Base-by-base conservation (phyloP, 768 basidiomycete genomes). In the Chalciporus chontae region DNA sequence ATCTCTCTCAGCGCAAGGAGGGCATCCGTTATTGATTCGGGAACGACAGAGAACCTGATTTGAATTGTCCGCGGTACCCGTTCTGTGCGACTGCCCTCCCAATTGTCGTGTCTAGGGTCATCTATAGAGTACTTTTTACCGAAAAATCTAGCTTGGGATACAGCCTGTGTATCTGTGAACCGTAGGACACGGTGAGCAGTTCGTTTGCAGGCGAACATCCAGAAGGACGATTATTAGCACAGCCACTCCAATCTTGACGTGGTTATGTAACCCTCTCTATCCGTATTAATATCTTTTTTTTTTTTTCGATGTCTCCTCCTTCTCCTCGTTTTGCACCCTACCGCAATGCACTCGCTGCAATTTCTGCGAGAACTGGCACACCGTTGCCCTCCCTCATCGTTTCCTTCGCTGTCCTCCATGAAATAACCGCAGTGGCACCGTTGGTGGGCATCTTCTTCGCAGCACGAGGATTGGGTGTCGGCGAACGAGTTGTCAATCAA, bases 381-480 rank as follows among this genome's bases (percentile, higher is more conserved):
- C 88, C 90, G 13, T 63, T 94, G 0, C 76, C 90, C 1, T 91
- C 90, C 10, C 77, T 96, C 43, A 45, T 54, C 55, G 79, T 88
- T 37, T 90, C 92, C 0, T 95, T 96, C 56, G 83, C 79, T 5
- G 69, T 94, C 46, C 73, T 96, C 3, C 94, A 96, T 62, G 93
- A 96, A 62, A 55, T 90, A 10, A 93, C 91, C 0, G 91, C 93
- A 0, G 61, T 94, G 44, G 73, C 82, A 0, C 90, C 93, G 3
- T 75, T 94, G 24, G 77, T 85, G 4, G 78, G 81, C 31, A 63
- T 89, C 34, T 95, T 92, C 66, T 90, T 81, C 61, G 73, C 74
- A 0, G 81, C 90, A 8, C 74, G 85, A 29, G 64, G 77, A 5
- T 57, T 89, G 1, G 87, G 86, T 3, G 65, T 89, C 19, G 93